Evolutionary conservation across 1,284 basidiomycete genomes (phyloP), one percentile per base, ranked within the genome.

Genomic region (Ustilago curta): DNA sequence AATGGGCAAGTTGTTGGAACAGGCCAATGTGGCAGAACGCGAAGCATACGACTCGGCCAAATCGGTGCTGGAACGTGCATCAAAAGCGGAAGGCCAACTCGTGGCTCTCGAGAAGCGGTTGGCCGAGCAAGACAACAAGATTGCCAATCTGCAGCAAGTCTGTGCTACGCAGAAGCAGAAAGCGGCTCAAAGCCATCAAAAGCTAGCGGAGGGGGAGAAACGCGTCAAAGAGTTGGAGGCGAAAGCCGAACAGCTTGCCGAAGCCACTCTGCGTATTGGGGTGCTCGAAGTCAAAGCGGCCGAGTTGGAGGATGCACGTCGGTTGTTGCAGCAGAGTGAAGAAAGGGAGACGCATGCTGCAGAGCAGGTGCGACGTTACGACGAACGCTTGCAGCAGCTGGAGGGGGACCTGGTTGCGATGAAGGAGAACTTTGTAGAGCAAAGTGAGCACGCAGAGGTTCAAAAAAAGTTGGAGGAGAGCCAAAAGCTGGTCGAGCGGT

Each of bases 161-260:
- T 67, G 67, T 1, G 78, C 79, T 8, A 76, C 70, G 32, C 80
- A 82, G 47, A 82, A 82, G 64, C 80, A 82, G 50, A 80, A 82
- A 50, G 78, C 79, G 1, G 80, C 79, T 4, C 60, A 67, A 31
- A 57, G 52, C 14, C 75, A 78, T 31, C 79, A 82, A 57, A 71
- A 73, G 61, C 70, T 81, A 0, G 60, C 77, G 1, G 79, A 81
- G 62, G 65, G 62, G 12, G 77, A 76, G 47, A 78, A 79, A 65
- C 71, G 61, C 51, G 56, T 65, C 18, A 59, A 61, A 29, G 79
- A 81, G 57, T 61, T 71, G 8, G 79, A 81, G 32, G 44, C 37
- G 11, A 54, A 62, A 35, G 59, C 65, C 5, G 50, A 60, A 32
- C 59, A 72, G 42, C 54, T 79, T 32, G 61, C 45, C 4, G 59